Conservation (phyloP, 2,329 filamentous ascomycete genomes). For the Chrysosporium queenslandicum region DNA sequence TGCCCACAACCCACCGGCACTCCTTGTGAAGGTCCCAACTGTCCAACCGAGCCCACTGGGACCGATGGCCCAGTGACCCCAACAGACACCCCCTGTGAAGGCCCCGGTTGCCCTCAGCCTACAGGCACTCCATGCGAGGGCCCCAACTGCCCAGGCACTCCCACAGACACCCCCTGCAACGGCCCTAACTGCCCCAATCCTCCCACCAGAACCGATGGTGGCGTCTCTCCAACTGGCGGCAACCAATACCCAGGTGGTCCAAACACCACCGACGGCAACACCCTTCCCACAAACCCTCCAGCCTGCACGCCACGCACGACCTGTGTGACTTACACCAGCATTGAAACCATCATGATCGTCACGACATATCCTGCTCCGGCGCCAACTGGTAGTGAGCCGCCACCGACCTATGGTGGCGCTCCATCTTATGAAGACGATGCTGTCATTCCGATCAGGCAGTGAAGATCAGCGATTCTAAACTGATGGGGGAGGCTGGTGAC, state of each 20-base stretch:
- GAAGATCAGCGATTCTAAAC: neutral
- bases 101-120: neutral
- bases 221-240: neutral
- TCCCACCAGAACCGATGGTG: neutral
- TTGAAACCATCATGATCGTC: conserved; percentile 6
- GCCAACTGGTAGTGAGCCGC: neutral
- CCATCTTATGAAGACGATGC: neutral
- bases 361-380: neutral
- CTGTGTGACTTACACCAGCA: conserved; percentile 5
- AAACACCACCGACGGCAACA: neutral
- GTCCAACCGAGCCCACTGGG: neutral
- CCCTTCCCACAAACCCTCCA: neutral
- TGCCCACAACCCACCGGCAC: neutral
- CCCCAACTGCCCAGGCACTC: neutral
- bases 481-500: too few relatives aligned
- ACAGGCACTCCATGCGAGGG: too few relatives aligned
- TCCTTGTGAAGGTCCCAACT: neutral
- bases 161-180: neutral
- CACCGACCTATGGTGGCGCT: neutral
- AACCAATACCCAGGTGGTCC: neutral
- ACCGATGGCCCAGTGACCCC: neutral
- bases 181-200: neutral
- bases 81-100: neutral
- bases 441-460: neutral
- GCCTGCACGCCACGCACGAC: conserved; percentile 8